Percentiles rank a stretch among this genome's conserved stretches.
Conservation (phyloP, 1,284 basidiomycete species). For the Sporisorium graminicola region DNA sequence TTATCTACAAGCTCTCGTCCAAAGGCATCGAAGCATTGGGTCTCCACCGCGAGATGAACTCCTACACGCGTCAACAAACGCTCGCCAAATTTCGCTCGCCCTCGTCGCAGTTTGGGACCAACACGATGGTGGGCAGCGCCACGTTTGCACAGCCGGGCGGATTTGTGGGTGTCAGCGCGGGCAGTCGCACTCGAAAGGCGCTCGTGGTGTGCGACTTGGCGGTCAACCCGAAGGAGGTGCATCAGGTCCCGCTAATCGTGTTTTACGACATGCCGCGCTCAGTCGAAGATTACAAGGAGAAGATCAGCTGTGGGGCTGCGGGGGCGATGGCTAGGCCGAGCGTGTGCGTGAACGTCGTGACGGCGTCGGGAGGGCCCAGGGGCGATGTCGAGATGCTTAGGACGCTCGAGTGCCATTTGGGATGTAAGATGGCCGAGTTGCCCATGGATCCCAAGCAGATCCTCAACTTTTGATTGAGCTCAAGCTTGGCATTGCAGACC, state of each 20-base stretch:
- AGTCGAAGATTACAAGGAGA: slow-evolving; percentile 92
- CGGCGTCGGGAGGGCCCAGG: slow-evolving; percentile 83
- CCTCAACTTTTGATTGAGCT: slow-evolving; percentile 49
- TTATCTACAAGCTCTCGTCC: slow-evolving; percentile 82
- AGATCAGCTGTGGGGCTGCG: slow-evolving; percentile 78
- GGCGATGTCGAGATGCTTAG: slow-evolving; percentile 93
- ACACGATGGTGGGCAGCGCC: slow-evolving; percentile 36
- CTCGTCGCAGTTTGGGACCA: slow-evolving; percentile 44
- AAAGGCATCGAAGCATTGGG: slow-evolving; percentile 86
- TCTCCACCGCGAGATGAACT: slow-evolving; percentile 82
- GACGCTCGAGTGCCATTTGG: slow-evolving; percentile 84
- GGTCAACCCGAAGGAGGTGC: slow-evolving; percentile 87
- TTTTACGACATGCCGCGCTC: slow-evolving; percentile 86
- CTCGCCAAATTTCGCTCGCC: slow-evolving; percentile 82
- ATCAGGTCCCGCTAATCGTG: slow-evolving; percentile 89
- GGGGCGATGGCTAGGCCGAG: slow-evolving; percentile 84
- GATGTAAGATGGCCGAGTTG: slow-evolving; percentile 61
- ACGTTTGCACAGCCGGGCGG: slow-evolving; percentile 74
- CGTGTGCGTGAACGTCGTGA: slow-evolving; percentile 93
- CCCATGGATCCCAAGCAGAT: slow-evolving; percentile 61
- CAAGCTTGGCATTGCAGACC: no score
- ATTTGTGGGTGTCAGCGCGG: slow-evolving; percentile 72
- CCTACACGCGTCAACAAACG: slow-evolving; percentile 81
- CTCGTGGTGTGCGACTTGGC: slow-evolving; percentile 91
- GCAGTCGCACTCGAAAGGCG: slow-evolving; percentile 72